A percentile compares a stretch with the other conserved stretches of the same genome.
Conservation (phyloP, 2,329 filamentous ascomycete genomes). For the Metarhizium guizhouense region DNA sequence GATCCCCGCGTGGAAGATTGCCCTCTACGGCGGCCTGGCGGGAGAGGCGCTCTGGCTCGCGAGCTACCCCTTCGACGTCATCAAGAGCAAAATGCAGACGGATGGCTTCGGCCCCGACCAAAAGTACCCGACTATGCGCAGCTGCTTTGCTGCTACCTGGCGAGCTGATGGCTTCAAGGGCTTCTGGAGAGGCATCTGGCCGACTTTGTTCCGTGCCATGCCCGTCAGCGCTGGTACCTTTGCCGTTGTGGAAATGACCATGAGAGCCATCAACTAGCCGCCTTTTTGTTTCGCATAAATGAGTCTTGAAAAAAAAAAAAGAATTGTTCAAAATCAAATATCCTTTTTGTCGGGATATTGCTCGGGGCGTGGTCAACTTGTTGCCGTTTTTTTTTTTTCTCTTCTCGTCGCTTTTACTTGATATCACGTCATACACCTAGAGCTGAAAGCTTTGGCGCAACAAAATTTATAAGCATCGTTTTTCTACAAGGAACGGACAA, state of each 20-base stretch:
- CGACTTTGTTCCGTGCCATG: constrained; percentile 89
- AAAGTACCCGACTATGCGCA: constrained; percentile 73
- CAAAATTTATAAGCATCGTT: background rate
- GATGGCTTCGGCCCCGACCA: constrained; percentile 72
- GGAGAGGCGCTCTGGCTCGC: constrained; percentile 89
- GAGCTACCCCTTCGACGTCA: constrained; percentile 91
- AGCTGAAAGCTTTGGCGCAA: background rate
- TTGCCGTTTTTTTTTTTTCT: background rate
- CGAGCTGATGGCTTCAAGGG: constrained; percentile 66
- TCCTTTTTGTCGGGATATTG: background rate
- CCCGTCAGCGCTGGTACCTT: constrained; percentile 97
- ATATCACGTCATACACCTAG: background rate
- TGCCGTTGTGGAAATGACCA: constrained; percentile 65
- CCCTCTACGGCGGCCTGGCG: constrained; percentile 83
- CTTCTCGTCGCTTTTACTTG: background rate
- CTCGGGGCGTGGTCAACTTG: background rate
- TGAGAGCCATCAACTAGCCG: constrained; percentile 47
- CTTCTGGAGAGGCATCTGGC: constrained; percentile 92
- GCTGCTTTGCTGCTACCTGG: constrained; percentile 82
- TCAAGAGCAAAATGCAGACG: constrained; percentile 99
- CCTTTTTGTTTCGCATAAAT: background rate
- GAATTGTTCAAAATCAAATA: background rate
- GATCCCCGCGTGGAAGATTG: constrained; percentile 76
- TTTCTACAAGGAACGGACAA: background rate
- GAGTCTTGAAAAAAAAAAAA: background rate